A percentile compares a stretch with the other conserved stretches of the same genome.
These are phyloP conservation scores for Houttuynia cordata DNA, from an alignment of 164 flowering plant genomes.

Conservation along the genomic window DNA sequence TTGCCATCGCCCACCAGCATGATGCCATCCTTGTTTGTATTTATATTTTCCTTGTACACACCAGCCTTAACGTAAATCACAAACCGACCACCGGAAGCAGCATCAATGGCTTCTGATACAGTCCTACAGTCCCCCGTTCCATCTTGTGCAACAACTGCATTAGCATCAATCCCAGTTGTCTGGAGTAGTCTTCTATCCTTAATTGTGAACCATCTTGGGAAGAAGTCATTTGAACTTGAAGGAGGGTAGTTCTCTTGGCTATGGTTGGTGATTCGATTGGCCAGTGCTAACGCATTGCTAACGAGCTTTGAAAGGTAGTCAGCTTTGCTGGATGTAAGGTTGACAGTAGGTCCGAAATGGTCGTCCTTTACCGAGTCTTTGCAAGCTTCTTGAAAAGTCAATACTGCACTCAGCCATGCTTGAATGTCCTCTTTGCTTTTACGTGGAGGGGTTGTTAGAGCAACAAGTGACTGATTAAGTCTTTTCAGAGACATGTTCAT, in stretches of 20 bases:
- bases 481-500: constrained; percentile 31
- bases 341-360: background rate
- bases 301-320: constrained; percentile 22
- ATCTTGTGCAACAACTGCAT: constrained; percentile 39
- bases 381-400: constrained; percentile 38
- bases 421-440: constrained; percentile 31
- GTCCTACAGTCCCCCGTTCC: constrained; percentile 32
- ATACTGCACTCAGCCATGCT: constrained; percentile 45
- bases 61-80: constrained; percentile 45
- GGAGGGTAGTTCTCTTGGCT: no score
- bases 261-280: constrained; percentile 21
- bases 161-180: constrained; percentile 13
- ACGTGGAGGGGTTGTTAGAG: constrained; percentile 19
- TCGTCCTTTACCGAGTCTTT: constrained; percentile 19
- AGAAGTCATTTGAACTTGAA: background rate
- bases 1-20: constrained; percentile 44
- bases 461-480: constrained; percentile 27
- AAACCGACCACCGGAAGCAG: constrained; percentile 31
- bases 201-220: constrained; percentile 25
- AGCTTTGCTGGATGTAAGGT: constrained; percentile 20
- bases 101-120: constrained; percentile 26
- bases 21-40: constrained; percentile 28
- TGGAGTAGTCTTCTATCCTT: constrained; percentile 29
- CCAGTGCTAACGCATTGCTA: constrained; percentile 38
- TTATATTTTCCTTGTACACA: constrained; percentile 34